phyloP scores from a whole-genome alignment of 805 yeast species.

The Aciculoconidium aculeatum region DNA sequence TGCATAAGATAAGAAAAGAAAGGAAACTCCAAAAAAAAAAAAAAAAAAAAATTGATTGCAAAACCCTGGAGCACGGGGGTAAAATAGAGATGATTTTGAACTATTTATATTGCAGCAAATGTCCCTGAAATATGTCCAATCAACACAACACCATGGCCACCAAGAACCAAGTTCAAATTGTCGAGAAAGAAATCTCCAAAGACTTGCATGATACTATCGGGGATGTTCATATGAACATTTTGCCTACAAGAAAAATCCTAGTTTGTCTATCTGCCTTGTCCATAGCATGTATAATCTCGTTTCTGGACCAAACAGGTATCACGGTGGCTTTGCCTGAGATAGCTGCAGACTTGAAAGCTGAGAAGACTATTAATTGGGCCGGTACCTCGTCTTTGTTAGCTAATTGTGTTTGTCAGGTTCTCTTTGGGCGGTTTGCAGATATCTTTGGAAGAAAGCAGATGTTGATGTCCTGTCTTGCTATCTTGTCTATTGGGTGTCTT shows the following conservation, averaged over 20 bases:
- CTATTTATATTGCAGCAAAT: too few relatives aligned
- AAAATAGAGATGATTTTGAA: too few relatives aligned
- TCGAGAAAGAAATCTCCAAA: constrained; percentile 4
- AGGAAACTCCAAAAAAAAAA: too few relatives aligned
- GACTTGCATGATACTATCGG: constrained; percentile 24
- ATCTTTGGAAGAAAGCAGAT: constrained; percentile 48
- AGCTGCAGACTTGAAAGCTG: constrained; percentile 42
- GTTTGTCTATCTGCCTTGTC: constrained; percentile 33
- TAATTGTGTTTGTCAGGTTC: constrained; percentile 45
- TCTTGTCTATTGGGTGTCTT: constrained; percentile 40
- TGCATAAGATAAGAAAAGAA: too few relatives aligned
- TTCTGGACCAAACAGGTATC: constrained; percentile 46
- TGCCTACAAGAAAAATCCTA: constrained; percentile 33
- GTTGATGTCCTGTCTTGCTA: constrained; percentile 31
- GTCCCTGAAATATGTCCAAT: too few relatives aligned
- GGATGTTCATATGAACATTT: constrained; percentile 36
- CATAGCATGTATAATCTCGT: constrained; percentile 35
- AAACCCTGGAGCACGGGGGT: too few relatives aligned
- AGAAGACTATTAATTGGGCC: constrained; percentile 51
- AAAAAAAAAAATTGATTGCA: too few relatives aligned
- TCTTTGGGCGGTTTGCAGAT: constrained; percentile 51
- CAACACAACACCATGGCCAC: too few relatives aligned
- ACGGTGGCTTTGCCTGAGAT: constrained; percentile 46
- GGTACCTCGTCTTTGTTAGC: constrained; percentile 51
- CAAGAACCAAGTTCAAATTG: not conserved